Evolutionary conservation across 495 filamentous ascomycete genomes (phyloP), one percentile per base, ranked within the genome.

Genomic region (Neurospora africana): DNA sequence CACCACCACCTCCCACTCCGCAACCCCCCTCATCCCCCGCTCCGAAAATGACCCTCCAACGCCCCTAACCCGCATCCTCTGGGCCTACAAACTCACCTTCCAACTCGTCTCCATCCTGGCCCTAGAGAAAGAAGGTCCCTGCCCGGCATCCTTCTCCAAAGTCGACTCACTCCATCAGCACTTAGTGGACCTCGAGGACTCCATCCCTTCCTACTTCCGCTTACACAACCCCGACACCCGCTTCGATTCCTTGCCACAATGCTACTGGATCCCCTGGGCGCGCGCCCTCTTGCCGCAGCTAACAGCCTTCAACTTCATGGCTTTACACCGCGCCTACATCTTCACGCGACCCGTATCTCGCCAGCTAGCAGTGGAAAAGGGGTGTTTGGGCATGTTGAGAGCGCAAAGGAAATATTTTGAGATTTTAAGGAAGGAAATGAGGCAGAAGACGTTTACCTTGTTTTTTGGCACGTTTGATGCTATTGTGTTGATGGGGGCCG

Each of bases 391-490:
- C 4, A 87, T 90, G 81, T 78, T 90, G 5, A 80, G 83, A 19
- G 84, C 86, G 36, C 88, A 89, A 75, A 80, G 82, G 61, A 73
- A 79, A 70, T 81, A 86, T 30, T 89, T 88, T 61, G 77, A 82
- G 5, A 27, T 53, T 7, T 7, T 30, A 10, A 33, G 39, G 0
- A 13, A 9, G 7, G 41, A 23, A 6, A 70, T 70, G 37, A 70
- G 41, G 17, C 43, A 17, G 21, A 27, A 17, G 33, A 40, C 30
- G n/a, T 35, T n/a, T 58, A 30, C 37, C 0, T 37, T 86, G 10
- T 87, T 89, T 71, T 86, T 87, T 40, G 85, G 85, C 65, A 89
- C 86, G 2, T 90, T 90, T 72, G 89, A 90, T 77, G 88, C 89
- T 23, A 82, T 89, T 70, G 84, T 90, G 37, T 82, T 90, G 70